Percentiles rank a stretch among this genome's conserved stretches.
These are phyloP conservation scores for Dryadomyces quercus-mongolicae DNA, from an alignment of 2,329 filamentous ascomycete genomes.

Conservation along the genomic window DNA sequence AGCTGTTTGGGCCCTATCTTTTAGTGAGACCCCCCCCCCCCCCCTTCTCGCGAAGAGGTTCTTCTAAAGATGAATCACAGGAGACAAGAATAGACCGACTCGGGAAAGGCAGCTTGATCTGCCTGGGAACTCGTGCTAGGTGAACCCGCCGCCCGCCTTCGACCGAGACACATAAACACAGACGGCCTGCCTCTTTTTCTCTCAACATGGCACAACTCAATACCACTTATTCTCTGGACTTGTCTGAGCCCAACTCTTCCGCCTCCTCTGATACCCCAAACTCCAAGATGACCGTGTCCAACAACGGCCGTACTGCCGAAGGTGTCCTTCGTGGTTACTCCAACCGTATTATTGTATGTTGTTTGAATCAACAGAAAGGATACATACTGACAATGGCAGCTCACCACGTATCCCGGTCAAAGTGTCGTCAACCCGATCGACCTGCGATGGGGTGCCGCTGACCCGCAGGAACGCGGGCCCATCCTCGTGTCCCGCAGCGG, in stretches of 20 bases:
- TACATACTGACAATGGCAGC: background rate
- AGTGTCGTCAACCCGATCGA: conserved; percentile 5
- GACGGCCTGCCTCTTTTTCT: background rate
- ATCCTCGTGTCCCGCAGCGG: conserved; percentile 4
- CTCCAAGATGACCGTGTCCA: background rate
- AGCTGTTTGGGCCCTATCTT: background rate
- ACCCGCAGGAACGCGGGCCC: conserved; percentile 2
- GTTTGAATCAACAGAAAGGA: background rate
- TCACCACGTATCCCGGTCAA: conserved; percentile 5
- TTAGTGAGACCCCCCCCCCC: background rate
- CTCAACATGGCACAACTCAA: conserved; percentile 1
- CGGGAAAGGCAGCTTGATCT: background rate
- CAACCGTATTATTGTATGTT: conserved; percentile 1
- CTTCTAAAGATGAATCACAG: background rate
- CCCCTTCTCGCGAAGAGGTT: no score
- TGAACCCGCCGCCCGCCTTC: background rate
- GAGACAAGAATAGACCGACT: background rate
- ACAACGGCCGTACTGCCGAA: background rate
- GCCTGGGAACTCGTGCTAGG: background rate
- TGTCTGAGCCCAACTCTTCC: background rate
- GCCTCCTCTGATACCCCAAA: background rate
- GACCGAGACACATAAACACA: background rate
- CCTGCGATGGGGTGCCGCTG: conserved; percentile 3
- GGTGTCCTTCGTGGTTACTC: background rate
- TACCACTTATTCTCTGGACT: background rate